Percentiles rank a stretch among this genome's conserved stretches.
phyloP scores from a whole-genome alignment of 2,329 filamentous ascomycete genomes.

The Colletotrichum lindemuthianum region DNA sequence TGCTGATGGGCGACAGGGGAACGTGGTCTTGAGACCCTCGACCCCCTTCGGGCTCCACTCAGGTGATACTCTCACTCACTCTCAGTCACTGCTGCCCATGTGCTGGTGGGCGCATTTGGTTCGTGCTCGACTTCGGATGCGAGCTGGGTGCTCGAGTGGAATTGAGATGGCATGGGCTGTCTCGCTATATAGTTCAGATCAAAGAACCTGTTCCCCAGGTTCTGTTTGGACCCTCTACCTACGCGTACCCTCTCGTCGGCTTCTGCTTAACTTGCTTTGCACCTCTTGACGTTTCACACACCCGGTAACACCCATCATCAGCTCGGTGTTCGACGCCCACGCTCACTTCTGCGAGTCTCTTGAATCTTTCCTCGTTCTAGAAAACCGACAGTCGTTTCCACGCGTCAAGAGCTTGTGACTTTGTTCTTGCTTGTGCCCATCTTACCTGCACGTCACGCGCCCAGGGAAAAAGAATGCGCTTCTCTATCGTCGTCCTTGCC shows the following conservation, averaged over 20 bases:
- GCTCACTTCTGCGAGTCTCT: conserved; percentile 27
- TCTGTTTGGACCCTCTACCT: conserved; percentile 2
- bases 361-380: not conserved
- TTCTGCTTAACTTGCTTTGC: conserved; percentile 21
- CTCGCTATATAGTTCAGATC: conserved; percentile 33
- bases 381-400: conserved; percentile 27
- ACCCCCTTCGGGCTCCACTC: conserved; percentile 28
- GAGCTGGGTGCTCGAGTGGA: conserved; percentile 8
- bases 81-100: conserved; percentile 11
- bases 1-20: conserved; percentile 26
- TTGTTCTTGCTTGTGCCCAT: not conserved
- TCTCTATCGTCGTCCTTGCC: conserved; percentile 26
- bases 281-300: not conserved
- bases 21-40: conserved; percentile 26
- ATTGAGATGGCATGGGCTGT: conserved; percentile 29
- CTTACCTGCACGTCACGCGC: not conserved
- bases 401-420: not conserved
- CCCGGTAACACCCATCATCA: conserved; percentile 14
- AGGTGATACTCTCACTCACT: conserved; percentile 23
- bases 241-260: not conserved
- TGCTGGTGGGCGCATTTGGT: conserved; percentile 19
- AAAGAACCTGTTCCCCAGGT: conserved; percentile 21
- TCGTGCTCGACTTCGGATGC: conserved; percentile 32
- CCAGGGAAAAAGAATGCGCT: conserved; percentile 15
- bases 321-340: conserved; percentile 19